Conservation (phyloP, 23 red algal genomes). For the Gracilaria domingensis region DNA sequence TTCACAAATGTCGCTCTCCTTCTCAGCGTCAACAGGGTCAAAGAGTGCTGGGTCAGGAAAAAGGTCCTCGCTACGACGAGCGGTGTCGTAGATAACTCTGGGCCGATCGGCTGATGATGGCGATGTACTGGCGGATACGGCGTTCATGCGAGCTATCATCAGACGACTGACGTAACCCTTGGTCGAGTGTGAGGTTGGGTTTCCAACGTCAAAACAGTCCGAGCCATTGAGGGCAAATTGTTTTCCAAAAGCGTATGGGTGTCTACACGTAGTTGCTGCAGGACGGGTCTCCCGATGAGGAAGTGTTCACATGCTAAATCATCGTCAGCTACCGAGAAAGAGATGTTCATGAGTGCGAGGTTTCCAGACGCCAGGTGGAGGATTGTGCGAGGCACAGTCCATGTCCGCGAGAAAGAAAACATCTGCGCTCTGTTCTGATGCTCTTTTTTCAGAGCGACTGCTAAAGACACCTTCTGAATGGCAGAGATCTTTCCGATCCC, state of each 20-base stretch:
- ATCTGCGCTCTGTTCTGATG: neutral
- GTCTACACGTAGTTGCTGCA: conserved; percentile 35
- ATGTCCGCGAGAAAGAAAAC: conserved; percentile 15
- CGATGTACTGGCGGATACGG: neutral
- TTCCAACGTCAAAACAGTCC: conserved; percentile 55
- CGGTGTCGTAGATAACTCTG: conserved; percentile 27
- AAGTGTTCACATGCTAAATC: conserved; percentile 38
- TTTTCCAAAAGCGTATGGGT: conserved; percentile 49
- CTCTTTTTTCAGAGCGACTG: conserved; percentile 6
- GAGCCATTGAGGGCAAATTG: conserved; percentile 47
- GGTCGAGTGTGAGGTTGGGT: neutral
- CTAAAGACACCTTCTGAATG: neutral
- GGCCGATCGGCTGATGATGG: neutral
- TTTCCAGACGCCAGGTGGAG: conserved; percentile 32
- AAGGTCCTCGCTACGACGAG: neutral
- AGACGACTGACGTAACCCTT: conserved; percentile 1
- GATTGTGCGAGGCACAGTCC: conserved; percentile 29
- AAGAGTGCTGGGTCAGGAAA: conserved; percentile 45
- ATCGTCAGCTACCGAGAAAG: conserved; percentile 49
- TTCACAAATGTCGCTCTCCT: conserved; percentile 25
- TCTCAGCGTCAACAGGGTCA: conserved; percentile 38
- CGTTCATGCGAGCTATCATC: conserved; percentile 39
- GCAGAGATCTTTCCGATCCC: conserved; percentile 3
- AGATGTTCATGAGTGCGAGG: conserved; percentile 24
- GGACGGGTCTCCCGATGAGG: conserved; percentile 34